Base-by-base conservation (phyloP, 495 filamentous ascomycete genomes). In the Talaromyces ruber region DNA sequence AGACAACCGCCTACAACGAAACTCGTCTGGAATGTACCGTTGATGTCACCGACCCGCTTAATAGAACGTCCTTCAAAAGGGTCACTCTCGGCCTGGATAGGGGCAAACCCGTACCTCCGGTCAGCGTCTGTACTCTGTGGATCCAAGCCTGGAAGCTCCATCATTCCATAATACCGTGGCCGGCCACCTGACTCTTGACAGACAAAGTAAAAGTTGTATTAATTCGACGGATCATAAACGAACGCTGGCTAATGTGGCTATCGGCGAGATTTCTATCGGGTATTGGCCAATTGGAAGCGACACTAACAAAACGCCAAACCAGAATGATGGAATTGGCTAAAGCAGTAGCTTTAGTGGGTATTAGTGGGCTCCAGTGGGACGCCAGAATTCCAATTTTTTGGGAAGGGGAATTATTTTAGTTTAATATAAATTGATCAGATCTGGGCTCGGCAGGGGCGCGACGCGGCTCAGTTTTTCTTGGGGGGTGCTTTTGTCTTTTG, bases 251-350 rank as follows among this genome's bases (percentile, higher is more conserved):
- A 47, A 16, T 14, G 3, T 4, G 3, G 5, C 5, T 24, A 54
- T 54, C 51, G 51, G 51, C 24, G 26, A 54, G n/a, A 26, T 54
- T 54, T 54, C 51, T 29, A 54, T 26, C 22, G 45, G n/a, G 2
- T 11, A 54, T 28, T 14, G 51, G 26, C 51, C 51, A 54, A 54
- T 54, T 57, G 28, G 54, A 29, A 5, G 28, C 54, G 28, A 25
- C n/a, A 28, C 54, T 57, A 57, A 25, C 29, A 29, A 53, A 53
- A 57, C 54, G 54, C 54, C 54, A 57, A 57, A 57, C 54, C 54
- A 57, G 54, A 57, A 34, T 34, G 54, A 34, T 57, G 54, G 54
- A 57, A 57, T 34, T 9, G 4, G 26, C 51, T 54, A 54, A 54
- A 14, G 1, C 3, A 54, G 51, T 14, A 11, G 51, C 12, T 3